Conservation (phyloP, 1,284 basidiomycete genomes). For the Ceratobasidium papillatum region DNA sequence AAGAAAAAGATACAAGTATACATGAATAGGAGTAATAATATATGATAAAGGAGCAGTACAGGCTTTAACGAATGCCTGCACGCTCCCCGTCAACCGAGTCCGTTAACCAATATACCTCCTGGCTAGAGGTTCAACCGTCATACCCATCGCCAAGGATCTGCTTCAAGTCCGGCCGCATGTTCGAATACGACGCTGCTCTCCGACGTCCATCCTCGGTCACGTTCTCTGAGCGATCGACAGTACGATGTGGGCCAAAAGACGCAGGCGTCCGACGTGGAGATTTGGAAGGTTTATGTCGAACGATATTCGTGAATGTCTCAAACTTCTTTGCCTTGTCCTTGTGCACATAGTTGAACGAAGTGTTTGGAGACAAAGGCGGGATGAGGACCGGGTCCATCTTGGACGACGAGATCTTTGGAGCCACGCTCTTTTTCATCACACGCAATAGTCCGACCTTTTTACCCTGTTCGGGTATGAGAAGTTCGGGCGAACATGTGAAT, state of each 20-base stretch:
- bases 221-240: neutral
- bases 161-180: conserved; percentile 13
- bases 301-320: neutral
- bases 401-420: conserved; percentile 57
- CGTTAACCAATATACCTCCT: too few species aligned
- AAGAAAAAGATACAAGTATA: conserved; percentile 6
- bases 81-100: neutral
- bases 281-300: neutral
- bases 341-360: neutral
- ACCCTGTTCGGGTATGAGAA: conserved; percentile 70
- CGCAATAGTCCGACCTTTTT: conserved; percentile 72
- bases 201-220: neutral
- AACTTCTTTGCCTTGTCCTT: conserved; percentile 8
- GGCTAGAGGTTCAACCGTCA: neutral
- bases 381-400: conserved; percentile 42
- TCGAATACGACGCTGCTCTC: conserved; percentile 20
- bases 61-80: neutral
- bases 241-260: too few species aligned
- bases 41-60: conserved; percentile 6
- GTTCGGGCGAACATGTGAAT: conserved; percentile 74
- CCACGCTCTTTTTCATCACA: conserved; percentile 71
- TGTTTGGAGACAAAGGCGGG: neutral
- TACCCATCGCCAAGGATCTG: conserved; percentile 8
- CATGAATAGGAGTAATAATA: conserved; percentile 9
- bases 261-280: neutral